These are phyloP conservation scores for Suillus decipiens DNA, from an alignment of 768 basidiomycete genomes.

Conservation along the genomic window DNA sequence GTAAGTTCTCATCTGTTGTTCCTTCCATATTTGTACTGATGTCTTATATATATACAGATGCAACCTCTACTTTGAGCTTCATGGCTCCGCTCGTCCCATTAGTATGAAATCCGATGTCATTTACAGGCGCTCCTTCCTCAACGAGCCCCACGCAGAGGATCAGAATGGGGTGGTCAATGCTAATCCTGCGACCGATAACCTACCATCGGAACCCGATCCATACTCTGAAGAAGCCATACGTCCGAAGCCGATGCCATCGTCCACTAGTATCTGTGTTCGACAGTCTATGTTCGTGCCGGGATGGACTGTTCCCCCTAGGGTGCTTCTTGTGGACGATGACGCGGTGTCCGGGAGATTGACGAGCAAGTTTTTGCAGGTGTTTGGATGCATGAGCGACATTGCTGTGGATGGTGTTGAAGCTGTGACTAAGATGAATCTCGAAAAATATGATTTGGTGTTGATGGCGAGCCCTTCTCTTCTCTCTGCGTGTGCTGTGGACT, in stretches of 20 bases:
- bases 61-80: slow-evolving; percentile 82
- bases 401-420: slow-evolving; percentile 92
- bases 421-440: slow-evolving; percentile 94
- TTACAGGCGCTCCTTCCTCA: slow-evolving; percentile 64
- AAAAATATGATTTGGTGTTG: slow-evolving; percentile 93
- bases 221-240: slow-evolving; percentile 42
- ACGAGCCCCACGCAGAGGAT: slow-evolving; percentile 37
- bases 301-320: slow-evolving; percentile 89
- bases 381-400: slow-evolving; percentile 92
- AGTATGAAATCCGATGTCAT: slow-evolving; percentile 92
- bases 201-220: slow-evolving; percentile 22
- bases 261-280: slow-evolving; percentile 55
- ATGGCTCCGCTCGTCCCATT: slow-evolving; percentile 83
- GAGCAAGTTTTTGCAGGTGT: slow-evolving; percentile 92
- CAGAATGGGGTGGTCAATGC: slow-evolving; percentile 55
- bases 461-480: slow-evolving; percentile 63
- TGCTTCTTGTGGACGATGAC: slow-evolving; percentile 95
- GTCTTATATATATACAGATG: slow-evolving; percentile 53
- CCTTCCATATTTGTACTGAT: slow-evolving; percentile 8
- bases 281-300: slow-evolving; percentile 83
- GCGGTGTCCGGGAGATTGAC: slow-evolving; percentile 85
- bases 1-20: slow-evolving; percentile 45
- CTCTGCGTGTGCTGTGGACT: slow-evolving; percentile 5
- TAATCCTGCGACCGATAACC: slow-evolving; percentile 20
- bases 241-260: slow-evolving; percentile 33